Conservation (phyloP, 192 early-diverging fungal genomes). For the Mortierella claussenii region DNA sequence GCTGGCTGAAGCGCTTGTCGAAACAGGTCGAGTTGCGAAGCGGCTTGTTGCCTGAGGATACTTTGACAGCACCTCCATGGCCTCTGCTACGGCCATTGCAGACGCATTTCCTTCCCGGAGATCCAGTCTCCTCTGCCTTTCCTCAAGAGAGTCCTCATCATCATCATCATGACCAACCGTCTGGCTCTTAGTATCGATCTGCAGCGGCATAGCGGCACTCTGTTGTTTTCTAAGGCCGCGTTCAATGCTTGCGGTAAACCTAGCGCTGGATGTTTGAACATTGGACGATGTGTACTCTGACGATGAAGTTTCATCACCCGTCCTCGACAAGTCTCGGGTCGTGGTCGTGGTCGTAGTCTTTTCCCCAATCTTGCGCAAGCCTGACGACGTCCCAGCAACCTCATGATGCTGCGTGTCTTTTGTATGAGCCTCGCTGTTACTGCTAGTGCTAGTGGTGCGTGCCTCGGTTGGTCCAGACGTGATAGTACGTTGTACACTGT, state of each 20-base stretch:
- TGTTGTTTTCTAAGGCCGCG: background rate
- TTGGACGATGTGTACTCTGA: background rate
- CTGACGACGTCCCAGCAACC: background rate
- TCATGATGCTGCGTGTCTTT: too few relatives aligned
- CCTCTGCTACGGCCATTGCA: slow-evolving; percentile 29
- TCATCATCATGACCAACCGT: background rate
- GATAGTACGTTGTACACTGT: background rate
- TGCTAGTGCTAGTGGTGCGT: slow-evolving; percentile 1
- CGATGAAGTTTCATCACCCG: background rate
- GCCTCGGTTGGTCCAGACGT: background rate
- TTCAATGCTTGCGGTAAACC: background rate
- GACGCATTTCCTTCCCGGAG: slow-evolving; percentile 26
- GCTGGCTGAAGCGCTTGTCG: too few relatives aligned
- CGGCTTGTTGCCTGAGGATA: slow-evolving; percentile 48
- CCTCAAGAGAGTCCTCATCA: slow-evolving; percentile 7
- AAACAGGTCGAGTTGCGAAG: background rate
- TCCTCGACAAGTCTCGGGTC: background rate
- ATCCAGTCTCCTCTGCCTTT: slow-evolving; percentile 16
- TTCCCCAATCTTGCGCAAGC: background rate
- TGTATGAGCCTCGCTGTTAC: too few relatives aligned
- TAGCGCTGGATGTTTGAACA: background rate
- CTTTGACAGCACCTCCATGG: slow-evolving; percentile 34
- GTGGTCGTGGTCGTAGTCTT: slow-evolving; percentile 4
- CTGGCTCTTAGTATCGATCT: slow-evolving; percentile 26
- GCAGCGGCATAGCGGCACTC: slow-evolving; percentile 1